These are phyloP conservation scores for Rehmannia glutinosa DNA, from an alignment of 257 asterid species.

Conservation along the genomic window DNA sequence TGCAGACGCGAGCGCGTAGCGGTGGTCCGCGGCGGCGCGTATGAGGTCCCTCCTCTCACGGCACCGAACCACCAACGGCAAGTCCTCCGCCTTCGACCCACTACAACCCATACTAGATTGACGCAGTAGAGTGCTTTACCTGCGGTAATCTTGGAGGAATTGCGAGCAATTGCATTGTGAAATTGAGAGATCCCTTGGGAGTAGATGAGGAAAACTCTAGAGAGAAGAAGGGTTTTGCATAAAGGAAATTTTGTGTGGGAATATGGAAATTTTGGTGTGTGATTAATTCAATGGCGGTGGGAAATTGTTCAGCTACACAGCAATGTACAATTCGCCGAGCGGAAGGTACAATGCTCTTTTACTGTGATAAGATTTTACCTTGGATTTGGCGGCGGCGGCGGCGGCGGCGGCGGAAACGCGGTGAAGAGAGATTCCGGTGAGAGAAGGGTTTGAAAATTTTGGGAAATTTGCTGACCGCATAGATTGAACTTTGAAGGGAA, in stretches of 20 bases:
- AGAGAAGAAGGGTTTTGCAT: neutral
- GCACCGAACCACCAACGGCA: slow-evolving; percentile 80
- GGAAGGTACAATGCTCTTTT: slow-evolving; percentile 14
- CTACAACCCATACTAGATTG: slow-evolving; percentile 65
- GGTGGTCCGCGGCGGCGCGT: slow-evolving; percentile 80
- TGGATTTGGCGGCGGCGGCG: slow-evolving; percentile 26
- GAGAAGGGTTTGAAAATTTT: neutral
- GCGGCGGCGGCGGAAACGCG: slow-evolving; percentile 13
- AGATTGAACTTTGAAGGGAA: no score
- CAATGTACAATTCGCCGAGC: slow-evolving; percentile 21
- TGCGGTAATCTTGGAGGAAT: slow-evolving; percentile 17
- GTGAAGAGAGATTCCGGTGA: slow-evolving; percentile 14
- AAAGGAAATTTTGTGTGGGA: neutral
- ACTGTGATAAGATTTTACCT: neutral
- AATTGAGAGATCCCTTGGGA: neutral
- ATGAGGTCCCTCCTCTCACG: slow-evolving; percentile 74
- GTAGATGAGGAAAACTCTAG: neutral
- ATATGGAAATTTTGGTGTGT: neutral
- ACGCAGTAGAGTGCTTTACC: slow-evolving; percentile 7
- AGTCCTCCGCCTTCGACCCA: slow-evolving; percentile 69
- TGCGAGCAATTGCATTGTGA: slow-evolving; percentile 39
- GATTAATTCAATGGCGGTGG: slow-evolving; percentile 27
- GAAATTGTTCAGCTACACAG: slow-evolving; percentile 23
- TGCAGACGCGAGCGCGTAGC: slow-evolving; percentile 90
- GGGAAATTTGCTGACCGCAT: slow-evolving; percentile 7